Base-by-base conservation (phyloP, 2,329 filamentous ascomycete genomes). In the Colletotrichum scovillei region DNA sequence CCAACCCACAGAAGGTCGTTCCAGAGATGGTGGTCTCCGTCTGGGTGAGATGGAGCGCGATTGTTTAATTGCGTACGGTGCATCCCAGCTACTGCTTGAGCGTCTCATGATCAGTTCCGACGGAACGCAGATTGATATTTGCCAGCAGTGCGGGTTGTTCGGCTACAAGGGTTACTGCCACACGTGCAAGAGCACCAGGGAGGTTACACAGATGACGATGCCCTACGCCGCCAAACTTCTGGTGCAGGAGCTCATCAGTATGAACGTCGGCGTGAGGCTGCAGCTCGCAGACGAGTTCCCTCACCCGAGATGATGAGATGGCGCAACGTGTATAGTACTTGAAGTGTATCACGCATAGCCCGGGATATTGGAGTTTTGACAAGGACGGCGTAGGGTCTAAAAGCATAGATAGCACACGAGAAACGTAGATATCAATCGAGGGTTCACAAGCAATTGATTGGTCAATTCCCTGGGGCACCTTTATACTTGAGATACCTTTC, bases 21-120 rank as follows among this genome's bases (percentile, higher is more conserved):
- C 95, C 9, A 88, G 96, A 70, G 94, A 97, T 76, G 97, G 97
- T 83, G 97, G 97, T 82, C 87, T 99, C 56, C 92, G 97, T 81
- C 87, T 99, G 58, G 97, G 97, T 80, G 97, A 99, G 85, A 99
- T 99, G 97, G 97, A 99, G 82, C 94, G 97, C 78, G 97, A 99
- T 86, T 99, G 97, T 84, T 83, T 99, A 75, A 98, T 99, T 78
- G 97, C 97, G 11, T 99, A 99, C 81, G 97, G 97, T 70, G 97
- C 97, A 9, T 95, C 92, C 67, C 97, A 99, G 83, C 88, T 99
- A 46, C 88, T 99, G 38, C 88, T 98, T 3, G 97, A 99, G 84
- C 91, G 97, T 49, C 87, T 99, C 73, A 99, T 99, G 97, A 90
- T 97, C 74, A 95, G 93, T 75, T 97, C 94, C 1, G 97, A 99